Evolutionary conservation across 495 filamentous ascomycete species (phyloP), one percentile per base, ranked within the genome.

Genomic region (Neurospora sp.): DNA sequence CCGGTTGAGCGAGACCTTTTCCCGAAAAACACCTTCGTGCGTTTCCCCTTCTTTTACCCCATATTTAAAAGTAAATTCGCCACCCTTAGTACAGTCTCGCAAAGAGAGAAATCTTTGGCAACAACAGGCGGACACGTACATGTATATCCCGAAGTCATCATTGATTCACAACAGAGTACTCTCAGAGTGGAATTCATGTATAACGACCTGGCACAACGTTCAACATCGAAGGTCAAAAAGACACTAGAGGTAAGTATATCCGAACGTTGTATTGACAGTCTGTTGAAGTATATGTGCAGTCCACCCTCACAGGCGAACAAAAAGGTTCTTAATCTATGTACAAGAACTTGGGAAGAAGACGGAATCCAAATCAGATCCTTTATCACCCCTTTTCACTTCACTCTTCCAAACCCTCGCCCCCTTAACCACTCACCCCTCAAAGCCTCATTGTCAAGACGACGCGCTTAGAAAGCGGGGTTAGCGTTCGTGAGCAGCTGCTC

Each of bases 401-500:
- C 53, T 59, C 48, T 59, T 14, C 14, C 48, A 66, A 7, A 6
- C 7, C 14, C 9, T 27, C 27, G 9, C 9, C 27, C 14, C 3
- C 68, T 40, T 3, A 22, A 11, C 40, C 2, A 71, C 20, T 12
- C 35, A 71, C 11, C 0, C 4, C 1, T 35, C 27, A 61, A 9
- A 35, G 35, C 6, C 53, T 1, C 22, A 35, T 12, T 6, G 3
- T 31, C 2, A 5, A n/a, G 18, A 39, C 37, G 14, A 66, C 14
- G 14, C 53, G 46, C 48, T 76, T 77, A 81, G 79, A 88, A 87
- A 11, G 82, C 69, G 40, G 91, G 91, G 79, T 87, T 89, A 78
- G 91, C 90, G 78, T 93, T 92, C 76, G 78, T 83, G 74, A 93
- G 76, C 73, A 93, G 83, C 83, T 88, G 87, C 85, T 89, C 88